Base-by-base conservation (phyloP, 768 basidiomycete genomes). In the Psilocybe azurescens region DNA sequence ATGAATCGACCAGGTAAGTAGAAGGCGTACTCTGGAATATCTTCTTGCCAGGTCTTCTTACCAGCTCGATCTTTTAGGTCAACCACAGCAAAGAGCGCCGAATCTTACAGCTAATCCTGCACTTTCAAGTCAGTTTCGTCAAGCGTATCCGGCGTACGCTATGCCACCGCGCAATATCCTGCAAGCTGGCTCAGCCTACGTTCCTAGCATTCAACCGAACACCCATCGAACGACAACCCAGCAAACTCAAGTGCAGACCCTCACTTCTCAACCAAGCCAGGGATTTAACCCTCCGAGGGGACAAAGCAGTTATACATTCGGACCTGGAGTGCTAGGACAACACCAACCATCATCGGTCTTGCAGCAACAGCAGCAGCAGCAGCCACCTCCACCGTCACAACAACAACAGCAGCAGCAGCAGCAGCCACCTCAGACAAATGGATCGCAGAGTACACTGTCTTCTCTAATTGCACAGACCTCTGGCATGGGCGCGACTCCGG, bases 31-130 rank as follows among this genome's bases (percentile, higher is more conserved):
- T 49, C 30, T 32, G 30, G 28, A 49, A 49, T 30, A 52, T 55
- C 49, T 59, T 54, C 49, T 59, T 60, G 68, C 41, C 53, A 62
- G 54, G 53, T 49, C 61, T 67, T 70, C 71, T 74, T 70, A 58
- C 60, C 59, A 62, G 62, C 73, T 68, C 65, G 73, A 53, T 59
- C 50, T 58, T 55, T 62, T 73, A 92, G 89, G 90, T 70, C 91
- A 91, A 84, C 89, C 90, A 56, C 90, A 89, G 70, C 91, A 92
- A 75, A 83, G 91, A 74, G 90, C 91, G 54, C 90, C 91, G 65
- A 90, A 83, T 74, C 84, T 92, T 61, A 83, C 84, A 9, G 86
- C 89, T 32, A 88, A 86, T 62, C 83, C 89, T 62, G 78, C 78
- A 41, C 81, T 90, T 61, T 79, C 84, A 10, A 84, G 78, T 44